Conservation (phyloP, 768 basidiomycete genomes). For the Chlorophyllum brunneum region DNA sequence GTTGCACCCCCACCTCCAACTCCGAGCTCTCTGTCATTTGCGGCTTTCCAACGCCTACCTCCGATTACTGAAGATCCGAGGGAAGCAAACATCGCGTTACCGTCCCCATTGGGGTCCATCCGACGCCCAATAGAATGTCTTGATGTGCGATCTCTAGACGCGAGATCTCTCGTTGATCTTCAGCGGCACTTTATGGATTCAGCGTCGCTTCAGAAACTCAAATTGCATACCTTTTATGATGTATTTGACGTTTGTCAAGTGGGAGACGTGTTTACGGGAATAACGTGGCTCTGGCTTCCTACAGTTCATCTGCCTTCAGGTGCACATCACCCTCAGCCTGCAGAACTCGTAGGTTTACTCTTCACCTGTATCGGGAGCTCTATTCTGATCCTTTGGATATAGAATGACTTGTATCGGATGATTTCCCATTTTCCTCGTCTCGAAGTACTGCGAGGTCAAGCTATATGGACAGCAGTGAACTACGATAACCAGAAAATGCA, state of each 20-base stretch:
- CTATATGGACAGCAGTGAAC: constrained; percentile 38
- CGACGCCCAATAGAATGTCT: constrained; percentile 32
- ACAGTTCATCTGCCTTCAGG: constrained; percentile 18
- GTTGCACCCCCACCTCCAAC: constrained; percentile 15
- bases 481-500: constrained; percentile 37
- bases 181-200: constrained; percentile 24
- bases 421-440: constrained; percentile 39
- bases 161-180: constrained; percentile 25
- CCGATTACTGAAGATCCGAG: constrained; percentile 9
- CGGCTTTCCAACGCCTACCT: constrained; percentile 6
- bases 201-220: constrained; percentile 27
- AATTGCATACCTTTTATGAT: constrained; percentile 26
- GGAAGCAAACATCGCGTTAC: neutral
- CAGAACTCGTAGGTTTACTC: constrained; percentile 23
- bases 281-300: constrained; percentile 39
- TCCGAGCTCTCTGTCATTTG: constrained; percentile 10
- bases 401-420: constrained; percentile 36
- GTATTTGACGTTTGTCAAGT: constrained; percentile 27
- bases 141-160: constrained; percentile 26
- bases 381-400: neutral
- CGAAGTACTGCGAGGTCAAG: constrained; percentile 38
- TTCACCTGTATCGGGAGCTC: neutral
- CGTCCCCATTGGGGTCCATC: constrained; percentile 7
- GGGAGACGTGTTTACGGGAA: constrained; percentile 33
- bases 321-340: constrained; percentile 19